Base-by-base conservation (phyloP, 345 rosid species). In the Sonneratia caseolaris region DNA sequence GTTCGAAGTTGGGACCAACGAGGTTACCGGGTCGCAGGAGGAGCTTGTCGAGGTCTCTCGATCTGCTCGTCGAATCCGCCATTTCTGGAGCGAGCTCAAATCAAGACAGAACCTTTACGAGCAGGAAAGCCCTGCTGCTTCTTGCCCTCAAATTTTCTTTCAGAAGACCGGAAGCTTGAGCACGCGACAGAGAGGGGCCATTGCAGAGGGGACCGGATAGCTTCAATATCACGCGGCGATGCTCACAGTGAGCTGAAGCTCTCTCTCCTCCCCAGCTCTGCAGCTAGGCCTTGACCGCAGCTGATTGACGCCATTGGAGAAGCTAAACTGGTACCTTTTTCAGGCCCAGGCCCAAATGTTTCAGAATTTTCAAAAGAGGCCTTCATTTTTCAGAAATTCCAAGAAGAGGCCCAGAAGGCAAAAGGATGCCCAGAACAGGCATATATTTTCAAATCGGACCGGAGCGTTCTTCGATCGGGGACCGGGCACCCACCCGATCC, bases 11-110 rank as follows among this genome's bases (percentile, higher is more conserved):
- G 42, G 95, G 83, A 37, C 85, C 91, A 53, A 92, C 97, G 72
- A 95, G 93, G 80, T 92, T 92, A 47, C 99, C 97, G 5, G 88
- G 86, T n/a, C 97, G 77, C 78, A 95, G 97, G 43, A 95, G 91
- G 56, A 95, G 88, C 83, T 95, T 95, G 80, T 95, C 97, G 15
- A 95, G 89, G 91, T 92, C 97, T 73, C 97, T 87, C 53, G 97
- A 79, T 77, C 88, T 84, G 76, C 77, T 79, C 16, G 77, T 71
- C 47, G 83, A 42, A 75, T 77, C 88, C 42, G 86, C 85, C 97
- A 94, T 94, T 74, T 53, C 56, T 36, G 19, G 40, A 32, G 56
- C 37, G 21, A 37, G 13, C 45, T 32, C 37, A 65, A 38, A 48
- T 19, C 49, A 12, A 32, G 13, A 22, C 64, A 11, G 32, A 57